Conservation (phyloP, 2,329 filamentous ascomycete species). For the Botryosphaeria dothidea region DNA sequence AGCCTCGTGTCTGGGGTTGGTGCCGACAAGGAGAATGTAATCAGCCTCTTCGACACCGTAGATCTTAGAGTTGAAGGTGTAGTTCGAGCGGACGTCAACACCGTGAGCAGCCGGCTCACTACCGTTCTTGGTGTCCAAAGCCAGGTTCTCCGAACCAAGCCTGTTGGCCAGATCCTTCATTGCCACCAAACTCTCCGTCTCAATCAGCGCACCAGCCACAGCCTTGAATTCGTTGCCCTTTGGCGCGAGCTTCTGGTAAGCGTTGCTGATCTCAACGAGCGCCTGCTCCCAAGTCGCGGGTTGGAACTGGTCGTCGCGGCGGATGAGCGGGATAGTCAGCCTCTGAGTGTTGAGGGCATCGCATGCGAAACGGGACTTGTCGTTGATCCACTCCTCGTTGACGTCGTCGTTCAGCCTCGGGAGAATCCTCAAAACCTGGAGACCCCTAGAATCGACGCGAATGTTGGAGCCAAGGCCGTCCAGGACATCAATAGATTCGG, state of each 20-base stretch:
- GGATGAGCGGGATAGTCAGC: conserved; percentile 87
- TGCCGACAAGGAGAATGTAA: conserved; percentile 86
- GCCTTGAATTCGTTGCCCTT: conserved; percentile 95
- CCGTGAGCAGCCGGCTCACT: conserved; percentile 85
- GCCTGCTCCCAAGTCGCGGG: conserved; percentile 96
- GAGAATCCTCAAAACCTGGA: conserved; percentile 94
- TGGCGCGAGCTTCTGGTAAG: conserved; percentile 75
- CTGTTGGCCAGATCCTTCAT: conserved; percentile 98
- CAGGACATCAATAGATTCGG: conserved; percentile 92
- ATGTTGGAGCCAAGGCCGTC: conserved; percentile 94
- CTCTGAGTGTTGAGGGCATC: conserved; percentile 96
- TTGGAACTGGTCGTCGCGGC: conserved; percentile 86
- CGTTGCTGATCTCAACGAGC: conserved; percentile 79
- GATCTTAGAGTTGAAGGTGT: conserved; percentile 94
- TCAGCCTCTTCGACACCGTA: conserved; percentile 93
- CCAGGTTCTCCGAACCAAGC: conserved; percentile 93
- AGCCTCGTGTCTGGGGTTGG: conserved; percentile 93
- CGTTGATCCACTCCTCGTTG: conserved; percentile 99
- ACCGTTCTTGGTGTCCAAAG: conserved; percentile 85
- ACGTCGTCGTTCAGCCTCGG: conserved; percentile 95
- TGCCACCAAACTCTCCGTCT: conserved; percentile 90
- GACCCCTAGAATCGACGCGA: conserved; percentile 84
- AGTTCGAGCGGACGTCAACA: conserved; percentile 90
- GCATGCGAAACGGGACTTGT: conserved; percentile 95
- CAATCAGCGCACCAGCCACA: conserved; percentile 85